phyloP scores from a whole-genome alignment of 345 rosid species.

The Hibiscus trionum region DNA sequence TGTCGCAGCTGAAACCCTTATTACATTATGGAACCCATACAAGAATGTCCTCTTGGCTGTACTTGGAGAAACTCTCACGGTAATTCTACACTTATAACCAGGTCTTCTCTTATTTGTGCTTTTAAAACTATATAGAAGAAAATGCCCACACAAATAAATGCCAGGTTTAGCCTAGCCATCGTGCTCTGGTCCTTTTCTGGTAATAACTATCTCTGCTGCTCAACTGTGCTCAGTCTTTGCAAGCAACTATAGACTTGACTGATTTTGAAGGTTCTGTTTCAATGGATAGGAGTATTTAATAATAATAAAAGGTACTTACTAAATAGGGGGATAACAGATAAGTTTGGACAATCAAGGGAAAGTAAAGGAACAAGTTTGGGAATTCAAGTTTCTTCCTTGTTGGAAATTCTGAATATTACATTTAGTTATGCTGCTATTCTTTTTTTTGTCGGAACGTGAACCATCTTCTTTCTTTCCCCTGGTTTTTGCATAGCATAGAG shows the following conservation, averaged over 20 bases:
- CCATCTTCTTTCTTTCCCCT: neutral
- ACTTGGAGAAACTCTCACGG: constrained; percentile 60
- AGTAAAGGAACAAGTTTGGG: neutral
- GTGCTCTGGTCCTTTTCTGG: neutral
- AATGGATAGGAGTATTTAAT: neutral
- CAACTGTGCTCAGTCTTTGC: neutral
- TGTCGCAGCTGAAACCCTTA: constrained; percentile 82
- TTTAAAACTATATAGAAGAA: neutral
- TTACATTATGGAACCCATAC: constrained; percentile 88
- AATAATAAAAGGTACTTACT: neutral
- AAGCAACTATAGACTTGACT: neutral
- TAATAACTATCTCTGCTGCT: neutral
- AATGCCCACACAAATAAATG: neutral
- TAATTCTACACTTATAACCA: constrained; percentile 20
- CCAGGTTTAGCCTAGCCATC: neutral
- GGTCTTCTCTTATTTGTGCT: neutral
- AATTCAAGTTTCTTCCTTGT: neutral
- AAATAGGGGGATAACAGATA: neutral
- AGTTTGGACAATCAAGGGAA: no score
- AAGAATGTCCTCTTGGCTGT: constrained; percentile 72
- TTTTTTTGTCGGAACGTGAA: neutral
- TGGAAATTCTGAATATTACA: neutral
- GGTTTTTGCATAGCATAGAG: neutral
- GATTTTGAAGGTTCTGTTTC: neutral
- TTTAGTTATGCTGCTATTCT: neutral